phyloP scores from a whole-genome alignment of 2,329 filamentous ascomycete genomes.

The Fusarium foetens region DNA sequence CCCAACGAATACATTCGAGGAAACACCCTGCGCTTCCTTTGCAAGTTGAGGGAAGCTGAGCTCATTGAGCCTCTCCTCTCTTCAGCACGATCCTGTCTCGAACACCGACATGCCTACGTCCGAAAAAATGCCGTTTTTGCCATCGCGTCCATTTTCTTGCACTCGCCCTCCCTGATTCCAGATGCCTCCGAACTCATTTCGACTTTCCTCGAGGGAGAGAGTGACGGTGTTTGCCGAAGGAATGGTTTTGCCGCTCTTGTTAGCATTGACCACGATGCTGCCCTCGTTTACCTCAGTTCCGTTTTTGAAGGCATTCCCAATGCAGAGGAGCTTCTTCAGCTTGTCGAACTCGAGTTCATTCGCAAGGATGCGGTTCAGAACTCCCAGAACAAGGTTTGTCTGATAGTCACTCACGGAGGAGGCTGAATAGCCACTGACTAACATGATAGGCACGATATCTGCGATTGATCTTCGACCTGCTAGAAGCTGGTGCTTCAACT shows the following conservation, averaged over 20 bases:
- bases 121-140: constrained; percentile 98
- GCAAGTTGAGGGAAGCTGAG: constrained; percentile 94
- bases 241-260: constrained; percentile 95
- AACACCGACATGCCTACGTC: constrained; percentile 96
- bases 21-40: constrained; percentile 97
- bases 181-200: constrained; percentile 94
- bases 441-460: constrained; percentile 79
- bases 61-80: constrained; percentile 95
- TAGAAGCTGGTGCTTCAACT: constrained; percentile 92
- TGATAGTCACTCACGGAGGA: neutral
- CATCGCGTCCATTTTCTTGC: constrained; percentile 89
- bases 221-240: constrained; percentile 94
- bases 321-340: constrained; percentile 90
- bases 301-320: constrained; percentile 95
- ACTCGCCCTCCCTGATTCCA: constrained; percentile 91
- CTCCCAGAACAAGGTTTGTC: constrained; percentile 84
- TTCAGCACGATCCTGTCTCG: constrained; percentile 89
- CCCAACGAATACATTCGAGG: constrained; percentile 98
- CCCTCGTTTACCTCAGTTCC: constrained; percentile 84
- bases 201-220: constrained; percentile 89
- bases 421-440: constrained; percentile 43
- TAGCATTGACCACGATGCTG: constrained; percentile 92
- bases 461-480: constrained; percentile 92
- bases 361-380: constrained; percentile 97
- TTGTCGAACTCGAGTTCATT: constrained; percentile 97